Evolutionary conservation across 768 basidiomycete genomes (phyloP).

Genomic region (Paxillus ammoniavirescens): DNA sequence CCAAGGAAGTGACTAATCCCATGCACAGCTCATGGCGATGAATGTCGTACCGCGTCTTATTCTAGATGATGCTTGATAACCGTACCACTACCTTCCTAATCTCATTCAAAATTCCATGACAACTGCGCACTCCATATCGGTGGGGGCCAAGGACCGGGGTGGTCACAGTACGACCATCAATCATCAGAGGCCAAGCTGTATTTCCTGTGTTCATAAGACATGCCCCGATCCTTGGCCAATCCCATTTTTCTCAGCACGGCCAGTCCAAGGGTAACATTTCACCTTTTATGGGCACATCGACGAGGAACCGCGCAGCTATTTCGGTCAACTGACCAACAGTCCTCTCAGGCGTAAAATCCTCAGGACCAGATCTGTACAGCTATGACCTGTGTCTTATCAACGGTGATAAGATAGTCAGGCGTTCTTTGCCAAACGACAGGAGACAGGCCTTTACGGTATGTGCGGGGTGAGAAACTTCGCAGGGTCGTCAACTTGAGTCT

Average conservation of each 20-base stretch:
- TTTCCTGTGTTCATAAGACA: conserved; percentile 6
- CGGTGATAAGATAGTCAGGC: neutral
- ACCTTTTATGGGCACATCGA: too few relatives aligned
- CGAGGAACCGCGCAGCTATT: neutral
- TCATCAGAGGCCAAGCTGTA: conserved; percentile 6
- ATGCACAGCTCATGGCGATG: conserved; percentile 87
- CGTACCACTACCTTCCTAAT: neutral
- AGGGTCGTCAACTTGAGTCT: neutral
- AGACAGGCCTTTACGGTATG: neutral
- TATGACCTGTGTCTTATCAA: conserved; percentile 3
- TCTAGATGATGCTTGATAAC: conserved; percentile 68
- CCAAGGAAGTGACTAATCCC: neutral
- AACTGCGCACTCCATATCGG: conserved; percentile 4
- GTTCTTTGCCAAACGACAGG: neutral
- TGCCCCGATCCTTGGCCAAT: neutral
- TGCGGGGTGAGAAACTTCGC: conserved; percentile 5
- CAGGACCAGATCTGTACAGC: neutral
- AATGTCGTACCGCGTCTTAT: conserved; percentile 89
- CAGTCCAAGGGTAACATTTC: conserved; percentile 11
- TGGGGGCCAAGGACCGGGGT: neutral
- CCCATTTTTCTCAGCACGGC: neutral
- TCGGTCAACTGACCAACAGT: neutral
- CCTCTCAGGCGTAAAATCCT: neutral
- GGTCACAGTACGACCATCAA: neutral
- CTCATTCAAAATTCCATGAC: neutral